Conservation (phyloP, 2,329 filamentous ascomycete species). For the Penicillium occitanis region DNA sequence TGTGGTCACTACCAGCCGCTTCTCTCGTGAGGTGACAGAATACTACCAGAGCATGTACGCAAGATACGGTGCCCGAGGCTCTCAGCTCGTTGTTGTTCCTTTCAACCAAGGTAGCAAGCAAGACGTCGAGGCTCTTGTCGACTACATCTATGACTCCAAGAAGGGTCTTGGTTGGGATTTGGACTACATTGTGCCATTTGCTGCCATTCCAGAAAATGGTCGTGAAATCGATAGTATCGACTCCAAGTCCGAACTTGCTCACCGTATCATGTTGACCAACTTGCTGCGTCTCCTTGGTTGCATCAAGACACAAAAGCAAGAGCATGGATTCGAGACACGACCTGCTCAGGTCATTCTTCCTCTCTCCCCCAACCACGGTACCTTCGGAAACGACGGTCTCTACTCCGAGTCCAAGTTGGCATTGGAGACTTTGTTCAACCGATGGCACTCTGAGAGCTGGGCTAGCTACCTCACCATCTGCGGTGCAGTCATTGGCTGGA, state of each 20-base stretch:
- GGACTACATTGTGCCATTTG: constrained; percentile 93
- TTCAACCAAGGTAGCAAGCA: constrained; percentile 99
- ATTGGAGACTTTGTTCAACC: constrained; percentile 95
- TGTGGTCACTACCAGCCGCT: constrained; percentile 92
- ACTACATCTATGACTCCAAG: constrained; percentile 97
- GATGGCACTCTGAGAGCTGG: constrained; percentile 98
- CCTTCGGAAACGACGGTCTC: constrained; percentile 94
- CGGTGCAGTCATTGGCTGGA: constrained; percentile 98
- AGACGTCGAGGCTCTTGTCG: constrained; percentile 87
- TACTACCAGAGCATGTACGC: constrained; percentile 99
- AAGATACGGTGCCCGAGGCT: constrained; percentile 87
- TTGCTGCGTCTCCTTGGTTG: constrained; percentile 84
- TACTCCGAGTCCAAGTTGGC: constrained; percentile 98
- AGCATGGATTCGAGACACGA: constrained; percentile 86
- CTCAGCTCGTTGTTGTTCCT: constrained; percentile 94
- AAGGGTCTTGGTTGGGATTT: constrained; percentile 97
- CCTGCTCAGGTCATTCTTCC: constrained; percentile 96
- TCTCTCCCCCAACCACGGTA: constrained; percentile 95
- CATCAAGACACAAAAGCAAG: constrained; percentile 87
- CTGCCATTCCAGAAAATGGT: constrained; percentile 95
- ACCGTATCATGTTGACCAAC: constrained; percentile 99
- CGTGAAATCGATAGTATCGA: constrained; percentile 96
- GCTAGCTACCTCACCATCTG: constrained; percentile 96
- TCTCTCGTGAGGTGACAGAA: constrained; percentile 95
- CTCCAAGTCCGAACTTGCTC: constrained; percentile 94